A percentile compares a stretch with the other conserved stretches of the same genome.
These are phyloP conservation scores for Exophiala bonariae DNA, from an alignment of 2,329 filamentous ascomycete genomes.

Conservation along the genomic window DNA sequence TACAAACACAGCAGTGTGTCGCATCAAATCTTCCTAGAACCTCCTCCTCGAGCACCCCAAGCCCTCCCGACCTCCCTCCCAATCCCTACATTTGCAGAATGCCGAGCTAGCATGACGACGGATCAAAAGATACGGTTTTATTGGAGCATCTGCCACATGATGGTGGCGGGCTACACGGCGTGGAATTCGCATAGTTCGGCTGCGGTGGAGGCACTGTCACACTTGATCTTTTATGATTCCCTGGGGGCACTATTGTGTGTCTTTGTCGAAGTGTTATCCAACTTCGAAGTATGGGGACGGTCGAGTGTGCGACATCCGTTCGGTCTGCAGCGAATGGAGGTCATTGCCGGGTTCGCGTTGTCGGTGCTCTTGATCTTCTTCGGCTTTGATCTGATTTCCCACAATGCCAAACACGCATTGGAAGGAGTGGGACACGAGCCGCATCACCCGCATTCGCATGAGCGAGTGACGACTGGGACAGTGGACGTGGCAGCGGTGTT, in stretches of 20 bases:
- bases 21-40: constrained; percentile 95
- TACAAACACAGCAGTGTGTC: constrained; percentile 98
- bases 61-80: constrained; percentile 89
- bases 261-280: constrained; percentile 85
- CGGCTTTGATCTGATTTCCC: constrained; percentile 90
- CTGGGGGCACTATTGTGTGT: constrained; percentile 89
- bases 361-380: constrained; percentile 96
- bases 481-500: constrained; percentile 80
- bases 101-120: constrained; percentile 82
- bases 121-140: constrained; percentile 80
- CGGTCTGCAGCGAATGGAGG: constrained; percentile 85
- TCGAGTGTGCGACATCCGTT: constrained; percentile 93
- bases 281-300: constrained; percentile 96
- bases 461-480: constrained; percentile 69
- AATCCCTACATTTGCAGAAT: constrained; percentile 84
- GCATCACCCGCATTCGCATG: constrained; percentile 69
- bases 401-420: constrained; percentile 89
- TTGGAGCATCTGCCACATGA: constrained; percentile 88
- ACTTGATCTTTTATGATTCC: constrained; percentile 93
- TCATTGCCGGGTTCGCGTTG: constrained; percentile 93
- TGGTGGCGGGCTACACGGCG: constrained; percentile 80
- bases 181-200: constrained; percentile 83
- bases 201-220: constrained; percentile 87
- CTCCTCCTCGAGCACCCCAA: constrained; percentile 78
- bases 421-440: constrained; percentile 71